Evolutionary conservation across 345 rosid species (phyloP).

Genomic region (Aquilaria malaccensis): DNA sequence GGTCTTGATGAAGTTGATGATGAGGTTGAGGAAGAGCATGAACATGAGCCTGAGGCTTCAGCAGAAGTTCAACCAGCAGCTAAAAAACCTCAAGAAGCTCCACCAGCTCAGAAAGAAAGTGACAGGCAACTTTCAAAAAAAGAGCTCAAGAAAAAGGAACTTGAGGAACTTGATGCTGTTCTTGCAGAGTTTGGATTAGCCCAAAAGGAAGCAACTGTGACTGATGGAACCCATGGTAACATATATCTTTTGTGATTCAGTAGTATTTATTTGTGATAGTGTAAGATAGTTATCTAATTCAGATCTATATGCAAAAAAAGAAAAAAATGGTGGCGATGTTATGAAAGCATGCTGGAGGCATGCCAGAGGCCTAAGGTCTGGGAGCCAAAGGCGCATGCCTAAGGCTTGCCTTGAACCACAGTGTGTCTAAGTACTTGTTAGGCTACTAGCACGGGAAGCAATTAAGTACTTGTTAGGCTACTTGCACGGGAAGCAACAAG

Average conservation of each 20-base stretch:
- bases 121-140: constrained; percentile 56
- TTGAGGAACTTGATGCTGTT: constrained; percentile 57
- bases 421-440: no score
- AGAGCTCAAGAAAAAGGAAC: constrained; percentile 55
- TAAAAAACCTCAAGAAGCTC: constrained; percentile 26
- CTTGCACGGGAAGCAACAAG: no score
- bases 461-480: no score
- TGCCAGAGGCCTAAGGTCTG: neutral
- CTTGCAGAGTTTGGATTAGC: constrained; percentile 42
- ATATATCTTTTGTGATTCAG: neutral
- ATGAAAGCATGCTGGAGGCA: neutral
- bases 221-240: constrained; percentile 35
- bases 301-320: neutral
- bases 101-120: constrained; percentile 26
- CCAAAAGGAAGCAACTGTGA: constrained; percentile 21
- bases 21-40: constrained; percentile 44
- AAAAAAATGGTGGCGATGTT: neutral
- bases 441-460: no score
- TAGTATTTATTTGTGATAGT: neutral
- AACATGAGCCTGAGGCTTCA: constrained; percentile 25
- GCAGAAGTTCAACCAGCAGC: constrained; percentile 19
- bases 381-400: no score
- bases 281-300: neutral
- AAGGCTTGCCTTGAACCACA: no score
- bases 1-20: constrained; percentile 39